A percentile compares a stretch with the other conserved stretches of the same genome.
These are phyloP conservation scores for Nyssa sinensis DNA, from an alignment of 148 eudicot species.

Conservation along the genomic window DNA sequence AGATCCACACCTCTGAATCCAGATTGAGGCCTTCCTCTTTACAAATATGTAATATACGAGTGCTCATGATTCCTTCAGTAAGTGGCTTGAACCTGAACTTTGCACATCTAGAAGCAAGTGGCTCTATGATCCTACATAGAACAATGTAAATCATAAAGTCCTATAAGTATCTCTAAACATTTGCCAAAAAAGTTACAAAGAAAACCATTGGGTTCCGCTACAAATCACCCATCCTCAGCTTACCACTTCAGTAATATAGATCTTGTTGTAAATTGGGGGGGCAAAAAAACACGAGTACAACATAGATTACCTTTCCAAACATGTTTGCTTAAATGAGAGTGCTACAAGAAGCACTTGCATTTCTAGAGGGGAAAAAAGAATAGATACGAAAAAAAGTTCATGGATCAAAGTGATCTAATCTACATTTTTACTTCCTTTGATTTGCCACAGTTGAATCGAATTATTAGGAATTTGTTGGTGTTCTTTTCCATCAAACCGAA, in stretches of 20 bases:
- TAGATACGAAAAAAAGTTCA: not conserved
- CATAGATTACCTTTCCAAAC: not conserved
- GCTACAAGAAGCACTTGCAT: not conserved
- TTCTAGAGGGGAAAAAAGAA: no score
- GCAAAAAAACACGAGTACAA: not conserved
- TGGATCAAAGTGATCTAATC: not conserved
- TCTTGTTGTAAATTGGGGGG: no score
- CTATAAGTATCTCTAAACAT: not conserved
- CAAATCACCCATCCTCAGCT: not conserved
- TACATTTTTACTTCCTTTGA: not conserved
- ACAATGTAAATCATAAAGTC: not conserved
- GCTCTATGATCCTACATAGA: constrained; percentile 81
- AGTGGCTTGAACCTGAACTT: constrained; percentile 96
- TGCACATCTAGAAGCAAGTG: constrained; percentile 95
- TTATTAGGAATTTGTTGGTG: no score
- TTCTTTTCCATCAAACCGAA: no score
- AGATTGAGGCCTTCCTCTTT: constrained; percentile 77
- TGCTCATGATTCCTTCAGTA: constrained; percentile 77
- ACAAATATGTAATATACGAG: constrained; percentile 77
- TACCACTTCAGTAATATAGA: not conserved
- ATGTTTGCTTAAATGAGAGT: not conserved
- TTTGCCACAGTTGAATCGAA: not conserved
- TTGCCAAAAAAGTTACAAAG: not conserved
- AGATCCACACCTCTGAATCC: constrained; percentile 67
- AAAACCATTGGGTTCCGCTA: not conserved